Evolutionary conservation across 352 stramenopile genomes (phyloP).

Genomic region (Phytophthora pseudosyringae): DNA sequence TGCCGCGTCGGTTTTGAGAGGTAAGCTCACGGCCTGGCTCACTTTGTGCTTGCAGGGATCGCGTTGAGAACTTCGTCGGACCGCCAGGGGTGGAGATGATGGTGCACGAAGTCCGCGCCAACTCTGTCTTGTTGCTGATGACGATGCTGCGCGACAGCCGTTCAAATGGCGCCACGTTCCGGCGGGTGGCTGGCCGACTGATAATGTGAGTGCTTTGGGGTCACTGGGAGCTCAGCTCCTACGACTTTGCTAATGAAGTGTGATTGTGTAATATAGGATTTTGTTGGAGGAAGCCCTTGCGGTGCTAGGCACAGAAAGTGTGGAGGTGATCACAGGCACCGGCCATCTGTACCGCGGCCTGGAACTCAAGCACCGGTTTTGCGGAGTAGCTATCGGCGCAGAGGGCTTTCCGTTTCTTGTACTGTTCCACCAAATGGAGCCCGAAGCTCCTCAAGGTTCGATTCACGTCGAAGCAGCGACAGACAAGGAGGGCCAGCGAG

Average conservation of each 20-base stretch:
- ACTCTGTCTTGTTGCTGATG: conserved; percentile 51
- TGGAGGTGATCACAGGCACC: conserved; percentile 41
- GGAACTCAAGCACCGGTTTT: conserved; percentile 32
- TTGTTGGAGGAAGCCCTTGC: conserved; percentile 63
- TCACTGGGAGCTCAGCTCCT: neutral
- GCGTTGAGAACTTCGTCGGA: conserved; percentile 40
- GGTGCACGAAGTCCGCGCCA: conserved; percentile 52
- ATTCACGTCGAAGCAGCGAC: conserved; percentile 30
- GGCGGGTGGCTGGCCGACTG: conserved; percentile 45
- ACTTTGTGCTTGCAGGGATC: conserved; percentile 25
- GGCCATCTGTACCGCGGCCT: conserved; percentile 44
- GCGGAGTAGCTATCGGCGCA: conserved; percentile 48
- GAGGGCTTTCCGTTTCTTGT: conserved; percentile 55
- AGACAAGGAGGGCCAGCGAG: conserved; percentile 12
- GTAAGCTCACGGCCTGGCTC: neutral
- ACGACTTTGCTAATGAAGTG: neutral
- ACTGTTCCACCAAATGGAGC: conserved; percentile 62
- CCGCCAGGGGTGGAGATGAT: conserved; percentile 37
- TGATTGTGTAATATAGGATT: conserved; percentile 35
- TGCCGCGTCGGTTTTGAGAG: neutral
- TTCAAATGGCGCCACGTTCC: conserved; percentile 39
- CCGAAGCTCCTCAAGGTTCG: conserved; percentile 39
- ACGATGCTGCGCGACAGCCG: conserved; percentile 52
- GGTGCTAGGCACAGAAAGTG: conserved; percentile 34
- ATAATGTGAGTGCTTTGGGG: conserved; percentile 42